Percentiles rank a stretch among this genome's conserved stretches.
Evolutionary conservation across 1,139 yeast species (phyloP).

Genomic region (Nematodospora anomalae): DNA sequence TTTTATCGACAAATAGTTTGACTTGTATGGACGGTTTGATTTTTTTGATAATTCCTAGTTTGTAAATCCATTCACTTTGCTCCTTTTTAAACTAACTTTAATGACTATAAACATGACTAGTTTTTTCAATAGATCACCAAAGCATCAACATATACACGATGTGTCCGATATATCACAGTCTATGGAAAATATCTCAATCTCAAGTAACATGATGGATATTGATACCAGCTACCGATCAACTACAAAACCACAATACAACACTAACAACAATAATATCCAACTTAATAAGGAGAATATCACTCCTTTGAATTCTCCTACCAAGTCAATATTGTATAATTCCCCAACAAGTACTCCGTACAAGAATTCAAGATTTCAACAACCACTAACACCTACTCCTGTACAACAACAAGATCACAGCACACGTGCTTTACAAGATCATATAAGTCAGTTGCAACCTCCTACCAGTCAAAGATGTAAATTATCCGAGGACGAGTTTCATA

Average conservation of each 20-base stretch:
- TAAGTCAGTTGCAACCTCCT: constrained; percentile 33
- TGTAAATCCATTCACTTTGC: neutral
- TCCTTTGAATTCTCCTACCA: constrained; percentile 43
- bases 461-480: constrained; percentile 19
- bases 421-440: constrained; percentile 25
- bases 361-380: constrained; percentile 9
- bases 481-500: constrained; percentile 48
- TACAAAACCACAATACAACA: constrained; percentile 12
- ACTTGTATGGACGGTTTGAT: too few species aligned
- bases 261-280: constrained; percentile 13
- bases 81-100: neutral
- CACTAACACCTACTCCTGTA: constrained; percentile 9
- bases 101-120: constrained; percentile 18
- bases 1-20: too few species aligned
- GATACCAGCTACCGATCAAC: constrained; percentile 33
- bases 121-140: constrained; percentile 27
- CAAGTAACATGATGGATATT: constrained; percentile 45
- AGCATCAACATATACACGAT: constrained; percentile 18
- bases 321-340: constrained; percentile 38
- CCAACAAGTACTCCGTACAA: constrained; percentile 20
- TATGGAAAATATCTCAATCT: constrained; percentile 46
- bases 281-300: constrained; percentile 49
- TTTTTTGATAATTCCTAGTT: too few species aligned
- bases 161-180: constrained; percentile 40
- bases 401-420: constrained; percentile 6